A percentile compares a stretch with the other conserved stretches of the same genome.
Evolutionary conservation across 768 basidiomycete species (phyloP).

Genomic region (Leccinum fibrillosum): DNA sequence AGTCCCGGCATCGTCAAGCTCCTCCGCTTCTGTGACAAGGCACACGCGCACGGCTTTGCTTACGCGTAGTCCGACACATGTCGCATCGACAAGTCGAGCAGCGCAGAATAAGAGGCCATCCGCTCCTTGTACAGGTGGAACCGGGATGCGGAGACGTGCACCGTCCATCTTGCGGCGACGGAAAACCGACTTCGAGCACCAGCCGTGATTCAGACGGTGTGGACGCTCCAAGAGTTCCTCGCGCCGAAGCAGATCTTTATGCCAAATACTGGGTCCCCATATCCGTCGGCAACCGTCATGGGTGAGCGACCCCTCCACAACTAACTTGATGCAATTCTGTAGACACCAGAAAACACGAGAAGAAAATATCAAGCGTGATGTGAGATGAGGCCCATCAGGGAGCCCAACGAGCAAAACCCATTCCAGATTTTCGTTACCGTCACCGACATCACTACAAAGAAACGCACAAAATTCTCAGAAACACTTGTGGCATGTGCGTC

Average conservation of each 20-base stretch:
- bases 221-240: conserved; percentile 14
- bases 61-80: conserved; percentile 14
- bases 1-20: conserved; percentile 2
- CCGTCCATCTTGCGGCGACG: conserved; percentile 10
- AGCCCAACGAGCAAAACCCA: conserved; percentile 92
- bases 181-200: conserved; percentile 4
- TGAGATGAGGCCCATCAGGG: conserved; percentile 86
- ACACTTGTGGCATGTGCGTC: conserved; percentile 96
- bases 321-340: background rate
- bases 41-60: background rate
- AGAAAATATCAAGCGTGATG: conserved; percentile 93
- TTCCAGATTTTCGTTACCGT: conserved; percentile 98
- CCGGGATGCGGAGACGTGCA: conserved; percentile 6
- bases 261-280: conserved; percentile 2
- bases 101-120: conserved; percentile 7
- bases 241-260: conserved; percentile 9
- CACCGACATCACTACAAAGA: conserved; percentile 99
- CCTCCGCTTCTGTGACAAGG: conserved; percentile 5
- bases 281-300: background rate
- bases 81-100: conserved; percentile 14
- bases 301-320: background rate
- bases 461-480: conserved; percentile 92
- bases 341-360: conserved; percentile 97
- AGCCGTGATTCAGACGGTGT: conserved; percentile 5
- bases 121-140: conserved; percentile 1